Evolutionary conservation across 2,329 filamentous ascomycete species (phyloP), one percentile per base, ranked within the genome.

Genomic region (Ophiocordyceps robertsii): DNA sequence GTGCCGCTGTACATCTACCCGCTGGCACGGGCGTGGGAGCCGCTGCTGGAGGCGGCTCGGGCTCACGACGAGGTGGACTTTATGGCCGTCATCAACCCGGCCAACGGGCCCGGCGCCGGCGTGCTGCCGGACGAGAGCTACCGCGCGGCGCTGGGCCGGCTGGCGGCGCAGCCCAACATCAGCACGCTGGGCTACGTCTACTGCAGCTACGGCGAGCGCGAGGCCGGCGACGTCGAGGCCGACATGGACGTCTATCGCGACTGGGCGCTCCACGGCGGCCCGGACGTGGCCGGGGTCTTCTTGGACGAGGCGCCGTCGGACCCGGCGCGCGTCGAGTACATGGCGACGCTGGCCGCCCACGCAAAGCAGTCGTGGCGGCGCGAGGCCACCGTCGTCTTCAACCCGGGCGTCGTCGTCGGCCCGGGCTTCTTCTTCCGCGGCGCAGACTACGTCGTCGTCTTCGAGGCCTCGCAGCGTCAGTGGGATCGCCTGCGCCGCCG

Each of bases 251-350:
- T 56, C 5, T 72, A 70, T 44, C 62, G 60, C 14, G 61, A 57
- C 32, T 72, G 68, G 68, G 57, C 54, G 5, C 19, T 7, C 7
- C 19, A 21, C 42, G 56, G 54, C 40, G 54, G 37, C 35, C 52
- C 71, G 40, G 55, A 61, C 19, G 55, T 72, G 49, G 58, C 59
- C 42, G 67, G 66, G 40, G 68, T 71, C 49, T 70, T 71, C 52
- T 64, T 70, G 44, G 68, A 70, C 46, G 67, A 72, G 53, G 64
- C 62, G 36, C 67, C 67, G 5, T 55, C 52, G 17, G 51, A 50
- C 19, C 44, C 46, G 13, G 37, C 39, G 14, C 40, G 49, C 39
- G 45, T 46, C 19, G 39, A 46, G 37, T 53, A 51, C 45, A 51
- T 54, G 52, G 49, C 54, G 14, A 40, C 46, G 19, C 37, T 58